Percentiles rank a stretch among this genome's conserved stretches.
Evolutionary conservation across 192 early-diverging fungal species (phyloP).

Genomic region (Linnemannia elongata): DNA sequence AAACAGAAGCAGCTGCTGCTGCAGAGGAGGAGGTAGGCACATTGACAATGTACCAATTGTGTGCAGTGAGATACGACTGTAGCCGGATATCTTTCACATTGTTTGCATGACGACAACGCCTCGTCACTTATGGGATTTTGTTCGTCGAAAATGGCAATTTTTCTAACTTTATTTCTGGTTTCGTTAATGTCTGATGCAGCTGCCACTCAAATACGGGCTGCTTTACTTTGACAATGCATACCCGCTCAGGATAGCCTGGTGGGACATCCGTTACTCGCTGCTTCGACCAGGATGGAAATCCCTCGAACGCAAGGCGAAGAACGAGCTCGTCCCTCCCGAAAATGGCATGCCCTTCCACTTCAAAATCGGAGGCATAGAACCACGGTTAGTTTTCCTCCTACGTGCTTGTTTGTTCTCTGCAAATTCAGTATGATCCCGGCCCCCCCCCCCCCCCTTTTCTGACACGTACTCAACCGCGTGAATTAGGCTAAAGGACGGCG

Average conservation of each 20-base stretch:
- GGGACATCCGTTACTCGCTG: constrained; percentile 43
- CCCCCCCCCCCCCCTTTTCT: neutral
- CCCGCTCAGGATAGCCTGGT: constrained; percentile 56
- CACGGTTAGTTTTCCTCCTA: constrained; percentile 50
- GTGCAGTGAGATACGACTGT: neutral
- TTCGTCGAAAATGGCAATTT: constrained; percentile 8
- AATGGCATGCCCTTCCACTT: constrained; percentile 65
- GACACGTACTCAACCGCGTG: neutral
- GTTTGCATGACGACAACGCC: neutral
- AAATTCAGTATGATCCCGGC: neutral
- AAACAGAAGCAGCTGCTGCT: neutral
- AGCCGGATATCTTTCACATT: neutral
- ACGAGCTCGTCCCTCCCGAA: constrained; percentile 59
- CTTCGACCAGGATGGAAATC: constrained; percentile 49
- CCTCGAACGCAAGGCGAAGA: constrained; percentile 49
- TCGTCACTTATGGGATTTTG: neutral
- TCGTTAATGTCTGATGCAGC: neutral
- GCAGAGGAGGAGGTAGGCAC: constrained; percentile 34
- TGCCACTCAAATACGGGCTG: constrained; percentile 51
- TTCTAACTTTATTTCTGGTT: constrained; percentile 8
- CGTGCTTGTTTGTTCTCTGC: neutral
- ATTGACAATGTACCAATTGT: neutral
- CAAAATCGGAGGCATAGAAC: constrained; percentile 60
- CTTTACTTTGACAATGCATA: constrained; percentile 55
- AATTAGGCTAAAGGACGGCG: constrained; percentile 63